Base-by-base conservation (phyloP, 106 monocot species). In the Hemerocallis citrina region DNA sequence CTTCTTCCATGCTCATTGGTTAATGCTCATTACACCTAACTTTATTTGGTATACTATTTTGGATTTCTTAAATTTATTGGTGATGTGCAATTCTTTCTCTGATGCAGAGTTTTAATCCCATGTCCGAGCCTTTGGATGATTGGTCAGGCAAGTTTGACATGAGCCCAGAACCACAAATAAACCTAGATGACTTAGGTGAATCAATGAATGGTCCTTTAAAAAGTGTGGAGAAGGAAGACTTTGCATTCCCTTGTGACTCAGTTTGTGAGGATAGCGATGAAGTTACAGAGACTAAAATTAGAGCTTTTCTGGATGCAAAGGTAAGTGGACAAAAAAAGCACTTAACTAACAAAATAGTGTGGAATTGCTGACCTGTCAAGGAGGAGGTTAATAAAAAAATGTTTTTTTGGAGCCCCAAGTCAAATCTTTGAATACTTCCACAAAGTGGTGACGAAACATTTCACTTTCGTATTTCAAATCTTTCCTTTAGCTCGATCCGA, bases 281-380 rank as follows among this genome's bases (percentile, higher is more conserved):
- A 82, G 82, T 82, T 30, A 99, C 77, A 6, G 98, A 99, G 69
- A 55, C 77, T 52, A 99, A 88, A 71, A 99, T 99, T 24, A 88
- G 75, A 42, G 85, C 78, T 21, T 99, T 92, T 76, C 72, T 99
- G 9, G 88, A 92, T 68, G 92, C 92, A 73, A 99, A 99, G 87
- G 96, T 91, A 0, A 5, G 43, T 44, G 15, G 4, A 61, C 13
- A n/a, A n/a, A n/a, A n/a, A n/a, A n/a, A n/a, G n/a, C n/a, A n/a
- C n/a, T n/a, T n/a, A n/a, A 11, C 37, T 38, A 38, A 38, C 37
- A n/a, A n/a, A n/a, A n/a, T n/a, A n/a, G n/a, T n/a, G n/a, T n/a
- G n/a, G n/a, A n/a, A n/a, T n/a, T n/a, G 37, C 39, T 59, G 1
- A 58, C 39, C 37, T 21, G 15, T 10, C 0, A 59, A 37, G 15